These are phyloP conservation scores for Erysimum cheiri DNA, from an alignment of 441 rosid species.

Conservation along the genomic window DNA sequence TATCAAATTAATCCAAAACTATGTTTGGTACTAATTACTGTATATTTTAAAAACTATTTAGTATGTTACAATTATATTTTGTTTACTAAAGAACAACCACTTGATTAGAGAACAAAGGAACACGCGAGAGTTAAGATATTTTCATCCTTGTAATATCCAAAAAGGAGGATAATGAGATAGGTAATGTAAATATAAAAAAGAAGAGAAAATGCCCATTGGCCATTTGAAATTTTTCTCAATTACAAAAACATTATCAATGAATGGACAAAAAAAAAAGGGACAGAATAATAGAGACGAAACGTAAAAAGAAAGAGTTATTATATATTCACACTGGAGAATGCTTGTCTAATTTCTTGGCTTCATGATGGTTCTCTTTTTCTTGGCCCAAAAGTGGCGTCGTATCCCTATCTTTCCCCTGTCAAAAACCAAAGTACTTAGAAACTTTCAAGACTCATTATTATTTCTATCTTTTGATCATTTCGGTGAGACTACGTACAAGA, in stretches of 20 bases:
- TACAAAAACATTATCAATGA: slow-evolving; percentile 41
- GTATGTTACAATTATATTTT: background rate
- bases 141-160: slow-evolving; percentile 1
- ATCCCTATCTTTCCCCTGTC: slow-evolving; percentile 78
- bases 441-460: background rate
- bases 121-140: background rate
- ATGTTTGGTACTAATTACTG: background rate
- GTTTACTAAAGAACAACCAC: background rate
- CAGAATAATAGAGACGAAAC: slow-evolving; percentile 23
- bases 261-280: slow-evolving; percentile 7
- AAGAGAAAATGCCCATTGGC: slow-evolving; percentile 8
- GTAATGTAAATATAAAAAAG: background rate
- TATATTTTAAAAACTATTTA: background rate
- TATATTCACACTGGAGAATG: slow-evolving; percentile 64
- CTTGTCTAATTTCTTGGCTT: slow-evolving; percentile 67
- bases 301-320: slow-evolving; percentile 10
- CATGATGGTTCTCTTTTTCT: slow-evolving; percentile 70
- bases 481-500: slow-evolving; percentile 20
- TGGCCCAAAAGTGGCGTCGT: slow-evolving; percentile 63
- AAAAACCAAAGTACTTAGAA: background rate
- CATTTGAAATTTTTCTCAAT: slow-evolving; percentile 1
- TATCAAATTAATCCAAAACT: background rate
- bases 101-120: background rate
- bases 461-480: background rate
- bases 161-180: background rate